Percentiles rank a stretch among this genome's conserved stretches.
Evolutionary conservation across 768 basidiomycete genomes (phyloP).

Genomic region (Myochromella boudieri): DNA sequence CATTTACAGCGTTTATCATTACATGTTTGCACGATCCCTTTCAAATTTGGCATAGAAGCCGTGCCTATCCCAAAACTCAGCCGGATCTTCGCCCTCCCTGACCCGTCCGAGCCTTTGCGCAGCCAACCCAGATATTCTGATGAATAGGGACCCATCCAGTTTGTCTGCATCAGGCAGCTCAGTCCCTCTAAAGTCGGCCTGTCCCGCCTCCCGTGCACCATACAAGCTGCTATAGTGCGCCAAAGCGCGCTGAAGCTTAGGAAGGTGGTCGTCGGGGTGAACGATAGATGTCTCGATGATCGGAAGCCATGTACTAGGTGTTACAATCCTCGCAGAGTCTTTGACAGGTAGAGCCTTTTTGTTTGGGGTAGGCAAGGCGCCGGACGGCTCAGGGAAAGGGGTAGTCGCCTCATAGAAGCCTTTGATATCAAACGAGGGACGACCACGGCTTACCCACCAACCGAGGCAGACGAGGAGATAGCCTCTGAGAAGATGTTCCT

Average conservation of each 20-base stretch:
- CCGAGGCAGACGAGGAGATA: constrained; percentile 55
- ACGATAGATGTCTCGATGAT: constrained; percentile 53
- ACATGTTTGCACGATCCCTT: no score
- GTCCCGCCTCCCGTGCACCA: constrained; percentile 29
- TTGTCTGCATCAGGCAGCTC: constrained; percentile 43
- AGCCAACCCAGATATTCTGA: constrained; percentile 49
- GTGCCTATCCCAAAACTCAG: constrained; percentile 15
- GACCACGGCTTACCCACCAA: constrained; percentile 61
- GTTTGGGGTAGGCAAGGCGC: constrained; percentile 24
- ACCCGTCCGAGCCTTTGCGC: constrained; percentile 26
- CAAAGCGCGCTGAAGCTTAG: constrained; percentile 38
- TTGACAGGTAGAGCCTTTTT: constrained; percentile 22
- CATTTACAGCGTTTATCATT: no score
- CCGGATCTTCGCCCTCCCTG: constrained; percentile 22
- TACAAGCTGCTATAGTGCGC: constrained; percentile 27
- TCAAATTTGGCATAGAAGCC: constrained; percentile 20
- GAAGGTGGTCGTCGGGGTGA: constrained; percentile 57
- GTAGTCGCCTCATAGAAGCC: constrained; percentile 43
- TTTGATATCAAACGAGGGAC: constrained; percentile 46
- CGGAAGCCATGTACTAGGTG: constrained; percentile 60
- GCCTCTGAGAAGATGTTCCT: constrained; percentile 53
- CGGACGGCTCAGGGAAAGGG: constrained; percentile 14
- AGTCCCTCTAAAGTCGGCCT: constrained; percentile 24
- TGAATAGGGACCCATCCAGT: constrained; percentile 58
- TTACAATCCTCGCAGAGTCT: constrained; percentile 31